Conservation (phyloP, 2,329 filamentous ascomycete species). For the Xylaria multiplex region DNA sequence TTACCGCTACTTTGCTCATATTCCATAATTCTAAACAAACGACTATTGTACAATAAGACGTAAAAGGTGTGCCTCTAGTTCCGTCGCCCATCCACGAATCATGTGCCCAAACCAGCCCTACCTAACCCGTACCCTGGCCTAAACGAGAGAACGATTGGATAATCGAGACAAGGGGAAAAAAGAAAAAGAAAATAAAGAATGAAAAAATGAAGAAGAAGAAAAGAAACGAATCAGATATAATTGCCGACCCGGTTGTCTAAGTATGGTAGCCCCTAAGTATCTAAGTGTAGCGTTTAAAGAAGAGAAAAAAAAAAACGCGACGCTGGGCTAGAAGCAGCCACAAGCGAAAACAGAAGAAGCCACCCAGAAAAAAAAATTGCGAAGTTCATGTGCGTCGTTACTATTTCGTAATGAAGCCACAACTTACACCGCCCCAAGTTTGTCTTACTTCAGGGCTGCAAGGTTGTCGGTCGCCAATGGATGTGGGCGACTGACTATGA, state of each 20-base stretch:
- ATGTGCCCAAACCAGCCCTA: conserved; percentile 13
- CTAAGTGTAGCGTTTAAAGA: conserved; percentile 7
- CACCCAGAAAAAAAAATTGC: conserved; percentile 15
- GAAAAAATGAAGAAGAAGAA: not conserved
- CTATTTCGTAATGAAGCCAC: conserved; percentile 27
- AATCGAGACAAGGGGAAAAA: conserved; percentile 15
- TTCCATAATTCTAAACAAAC: conserved; percentile 13
- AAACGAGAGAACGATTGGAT: conserved; percentile 6
- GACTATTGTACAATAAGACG: conserved; percentile 28
- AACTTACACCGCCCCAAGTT: conserved; percentile 6
- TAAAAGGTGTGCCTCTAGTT: conserved; percentile 21
- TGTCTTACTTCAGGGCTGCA: not conserved
- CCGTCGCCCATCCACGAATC: conserved; percentile 24
- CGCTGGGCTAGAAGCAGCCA: conserved; percentile 15
- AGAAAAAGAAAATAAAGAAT: not conserved
- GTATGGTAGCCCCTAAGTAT: conserved; percentile 23
- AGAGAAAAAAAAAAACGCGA: conserved; percentile 1
- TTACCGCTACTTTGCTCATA: not conserved
- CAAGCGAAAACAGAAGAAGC: conserved; percentile 21
- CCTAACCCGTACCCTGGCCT: conserved; percentile 16
- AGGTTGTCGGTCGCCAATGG: conserved; percentile 3
- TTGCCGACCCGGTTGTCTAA: conserved; percentile 24
- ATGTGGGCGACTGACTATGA: not conserved
- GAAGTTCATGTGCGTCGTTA: conserved; percentile 31
- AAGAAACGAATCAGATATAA: conserved; percentile 14